These are phyloP conservation scores for Oryza australiensis DNA, from an alignment of 176 grass and related monocot genomes.

Conservation along the genomic window DNA sequence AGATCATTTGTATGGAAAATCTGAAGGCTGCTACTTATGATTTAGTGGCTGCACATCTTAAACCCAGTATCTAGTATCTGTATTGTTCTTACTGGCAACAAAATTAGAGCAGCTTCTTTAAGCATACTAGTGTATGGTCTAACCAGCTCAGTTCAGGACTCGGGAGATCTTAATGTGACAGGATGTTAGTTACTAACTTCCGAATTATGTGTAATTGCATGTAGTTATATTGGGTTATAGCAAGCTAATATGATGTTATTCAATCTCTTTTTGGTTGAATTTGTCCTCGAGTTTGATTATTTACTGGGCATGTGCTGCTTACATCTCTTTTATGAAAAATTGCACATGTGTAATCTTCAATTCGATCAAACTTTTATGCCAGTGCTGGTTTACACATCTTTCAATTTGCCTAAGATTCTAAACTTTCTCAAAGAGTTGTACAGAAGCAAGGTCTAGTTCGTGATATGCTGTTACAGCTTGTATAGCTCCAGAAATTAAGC, in stretches of 20 bases:
- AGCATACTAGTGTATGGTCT: neutral
- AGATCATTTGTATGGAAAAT: neutral
- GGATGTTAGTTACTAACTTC: neutral
- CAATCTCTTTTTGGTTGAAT: neutral
- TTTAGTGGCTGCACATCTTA: neutral
- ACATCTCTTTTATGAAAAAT: neutral
- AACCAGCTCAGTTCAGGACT: neutral
- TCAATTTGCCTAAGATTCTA: neutral
- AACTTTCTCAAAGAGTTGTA: neutral
- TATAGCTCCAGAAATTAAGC: neutral
- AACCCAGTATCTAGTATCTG: neutral
- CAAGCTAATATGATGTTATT: neutral
- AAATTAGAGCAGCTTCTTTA: neutral
- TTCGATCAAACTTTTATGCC: neutral
- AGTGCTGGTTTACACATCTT: neutral
- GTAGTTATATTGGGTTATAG: neutral
- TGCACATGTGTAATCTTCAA: neutral
- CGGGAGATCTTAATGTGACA: neutral
- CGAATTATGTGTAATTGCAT: neutral
- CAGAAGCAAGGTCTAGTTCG: neutral
- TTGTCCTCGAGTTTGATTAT: neutral
- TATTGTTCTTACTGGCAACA: neutral
- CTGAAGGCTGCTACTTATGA: neutral
- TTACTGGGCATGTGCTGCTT: neutral
- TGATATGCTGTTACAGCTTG: conserved; percentile 2